These are phyloP conservation scores for Phytophthora ramorum DNA, from an alignment of 352 stramenopile species.

Conservation along the genomic window DNA sequence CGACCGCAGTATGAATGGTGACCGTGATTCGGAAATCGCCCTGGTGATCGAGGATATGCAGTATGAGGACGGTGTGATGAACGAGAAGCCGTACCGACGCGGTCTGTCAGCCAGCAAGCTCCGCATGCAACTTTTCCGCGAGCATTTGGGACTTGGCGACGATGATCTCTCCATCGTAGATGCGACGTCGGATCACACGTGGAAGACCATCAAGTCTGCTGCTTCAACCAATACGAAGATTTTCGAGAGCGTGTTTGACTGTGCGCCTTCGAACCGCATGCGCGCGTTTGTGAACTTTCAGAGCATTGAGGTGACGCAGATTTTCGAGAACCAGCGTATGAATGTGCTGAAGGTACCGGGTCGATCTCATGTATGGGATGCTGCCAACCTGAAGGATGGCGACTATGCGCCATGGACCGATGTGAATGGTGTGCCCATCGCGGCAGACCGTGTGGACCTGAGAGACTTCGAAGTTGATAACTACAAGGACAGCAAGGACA, in stretches of 20 bases:
- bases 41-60: conserved; percentile 86
- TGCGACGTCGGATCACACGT: conserved; percentile 66
- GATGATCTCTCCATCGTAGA: conserved; percentile 66
- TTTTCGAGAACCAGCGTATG: conserved; percentile 90
- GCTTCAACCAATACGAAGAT: conserved; percentile 78
- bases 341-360: conserved; percentile 79
- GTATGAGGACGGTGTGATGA: conserved; percentile 81
- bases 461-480: conserved; percentile 83
- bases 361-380: conserved; percentile 75
- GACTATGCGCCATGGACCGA: conserved; percentile 89
- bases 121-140: conserved; percentile 82
- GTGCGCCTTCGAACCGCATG: conserved; percentile 83
- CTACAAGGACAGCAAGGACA: conserved; percentile 82
- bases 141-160: conserved; percentile 77
- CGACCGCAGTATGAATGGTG: conserved; percentile 93
- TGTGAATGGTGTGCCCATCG: conserved; percentile 85
- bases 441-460: conserved; percentile 76
- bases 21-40: conserved; percentile 90
- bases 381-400: conserved; percentile 77
- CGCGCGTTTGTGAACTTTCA: conserved; percentile 80
- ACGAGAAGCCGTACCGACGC: conserved; percentile 70
- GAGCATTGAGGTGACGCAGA: conserved; percentile 82
- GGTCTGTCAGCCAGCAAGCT: conserved; percentile 69
- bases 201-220: conserved; percentile 63
- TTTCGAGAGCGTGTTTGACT: conserved; percentile 87